phyloP scores from a whole-genome alignment of 257 asterid genomes.

The Vinca minor region DNA sequence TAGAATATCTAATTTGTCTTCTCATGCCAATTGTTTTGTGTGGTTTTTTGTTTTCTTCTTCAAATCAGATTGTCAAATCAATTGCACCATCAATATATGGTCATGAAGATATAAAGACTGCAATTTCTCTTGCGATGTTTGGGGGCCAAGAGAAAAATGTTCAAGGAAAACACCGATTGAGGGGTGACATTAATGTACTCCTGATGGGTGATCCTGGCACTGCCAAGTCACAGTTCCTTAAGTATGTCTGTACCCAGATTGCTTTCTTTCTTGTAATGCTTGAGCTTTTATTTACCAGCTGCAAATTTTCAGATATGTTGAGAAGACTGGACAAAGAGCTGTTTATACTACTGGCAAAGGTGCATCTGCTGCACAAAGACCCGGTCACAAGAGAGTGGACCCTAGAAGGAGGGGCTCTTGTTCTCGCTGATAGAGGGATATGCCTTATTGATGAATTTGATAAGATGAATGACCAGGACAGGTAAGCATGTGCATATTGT shows the following conservation, averaged over 20 bases:
- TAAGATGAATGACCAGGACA: constrained; percentile 98
- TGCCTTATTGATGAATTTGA: constrained; percentile 98
- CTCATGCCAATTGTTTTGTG: constrained; percentile 2
- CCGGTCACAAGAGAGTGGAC: constrained; percentile 99
- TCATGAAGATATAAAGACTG: constrained; percentile 94
- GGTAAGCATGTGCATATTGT: constrained; percentile 32
- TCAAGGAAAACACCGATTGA: constrained; percentile 80
- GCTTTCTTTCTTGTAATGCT: constrained; percentile 10
- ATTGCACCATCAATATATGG: constrained; percentile 97
- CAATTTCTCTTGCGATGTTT: constrained; percentile 93
- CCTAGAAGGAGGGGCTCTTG: constrained; percentile 99
- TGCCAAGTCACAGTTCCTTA: constrained; percentile 96
- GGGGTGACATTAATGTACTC: constrained; percentile 94
- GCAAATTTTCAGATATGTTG: constrained; percentile 56
- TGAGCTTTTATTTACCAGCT: constrained; percentile 13
- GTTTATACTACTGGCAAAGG: constrained; percentile 99
- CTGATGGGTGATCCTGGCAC: constrained; percentile 98
- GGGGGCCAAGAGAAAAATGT: constrained; percentile 98
- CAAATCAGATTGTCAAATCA: constrained; percentile 64
- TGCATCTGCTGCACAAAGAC: constrained; percentile 99
- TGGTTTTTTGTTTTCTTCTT: constrained; percentile 6
- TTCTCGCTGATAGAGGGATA: constrained; percentile 97
- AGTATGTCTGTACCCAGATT: constrained; percentile 40
- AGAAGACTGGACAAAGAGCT: constrained; percentile 94
- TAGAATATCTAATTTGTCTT: not conserved